These are phyloP conservation scores for Pleurotus salmoneostramineus DNA, from an alignment of 768 basidiomycete genomes.

Conservation along the genomic window DNA sequence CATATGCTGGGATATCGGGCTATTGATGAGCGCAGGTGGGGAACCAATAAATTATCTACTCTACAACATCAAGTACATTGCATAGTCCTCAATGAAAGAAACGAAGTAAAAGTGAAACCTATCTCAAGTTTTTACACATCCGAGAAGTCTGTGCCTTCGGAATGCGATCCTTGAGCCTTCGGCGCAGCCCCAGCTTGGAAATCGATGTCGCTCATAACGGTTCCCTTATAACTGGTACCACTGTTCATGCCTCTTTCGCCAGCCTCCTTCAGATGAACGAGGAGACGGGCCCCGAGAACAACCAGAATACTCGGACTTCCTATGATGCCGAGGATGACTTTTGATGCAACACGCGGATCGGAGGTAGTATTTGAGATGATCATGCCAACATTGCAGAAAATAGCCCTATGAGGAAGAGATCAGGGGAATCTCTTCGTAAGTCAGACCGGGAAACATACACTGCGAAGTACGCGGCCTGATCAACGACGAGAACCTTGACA, in stretches of 20 bases:
- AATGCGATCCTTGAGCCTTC: background rate
- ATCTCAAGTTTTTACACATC: background rate
- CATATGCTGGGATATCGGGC: too few relatives aligned
- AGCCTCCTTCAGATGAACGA: slow-evolving; percentile 5
- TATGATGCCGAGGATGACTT: slow-evolving; percentile 4
- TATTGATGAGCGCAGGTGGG: too few relatives aligned
- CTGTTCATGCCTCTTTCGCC: background rate
- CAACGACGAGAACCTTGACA: slow-evolving; percentile 1
- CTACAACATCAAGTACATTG: too few relatives aligned
- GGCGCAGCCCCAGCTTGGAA: background rate
- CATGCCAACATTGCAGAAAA: slow-evolving; percentile 7
- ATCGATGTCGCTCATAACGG: background rate
- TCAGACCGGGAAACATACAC: background rate
- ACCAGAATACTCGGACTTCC: slow-evolving; percentile 4
- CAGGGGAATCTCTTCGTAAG: background rate
- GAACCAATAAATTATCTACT: too few relatives aligned
- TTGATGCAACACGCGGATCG: slow-evolving; percentile 1
- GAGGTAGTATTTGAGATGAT: slow-evolving; percentile 4
- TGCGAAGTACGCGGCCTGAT: slow-evolving; percentile 3
- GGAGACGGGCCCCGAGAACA: background rate
- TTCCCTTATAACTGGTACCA: background rate
- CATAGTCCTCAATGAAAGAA: too few relatives aligned
- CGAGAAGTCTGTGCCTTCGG: background rate
- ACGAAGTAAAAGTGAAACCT: background rate
- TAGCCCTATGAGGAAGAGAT: background rate